Base-by-base conservation (phyloP, 208 protist species). In the Acanthamoeba castellanii region DNA sequence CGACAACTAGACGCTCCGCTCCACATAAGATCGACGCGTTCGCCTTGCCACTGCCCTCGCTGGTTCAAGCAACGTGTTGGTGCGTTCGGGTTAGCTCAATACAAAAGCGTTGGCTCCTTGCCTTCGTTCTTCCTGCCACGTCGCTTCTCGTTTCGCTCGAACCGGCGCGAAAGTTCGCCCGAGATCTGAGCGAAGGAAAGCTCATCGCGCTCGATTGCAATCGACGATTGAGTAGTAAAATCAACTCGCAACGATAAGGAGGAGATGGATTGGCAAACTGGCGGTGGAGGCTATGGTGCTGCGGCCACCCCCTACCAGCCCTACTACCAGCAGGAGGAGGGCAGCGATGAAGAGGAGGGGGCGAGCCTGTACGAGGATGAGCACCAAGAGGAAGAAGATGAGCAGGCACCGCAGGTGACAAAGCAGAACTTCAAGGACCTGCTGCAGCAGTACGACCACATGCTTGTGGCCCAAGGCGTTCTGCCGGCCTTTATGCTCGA, bases 401-500 rank as follows among this genome's bases (percentile, higher is more conserved):
- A 70, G 57, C n/a, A 76, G 34, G 52, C 42, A 22, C 57, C 32
- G 8, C 87, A 70, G 22, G 59, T 74, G 4, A 92, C 87, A 27
- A 70, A 78, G 66, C 18, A 92, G n/a, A 78, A 92, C 61, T 92
- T 92, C 45, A 78, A 92, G 30, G 87, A 92, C 45, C 22, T 92
- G 52, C 66, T 92, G 87, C 57, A 78, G 37, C 57, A 92, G 45
- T 92, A 92, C 34, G 87, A 92, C 37, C 55, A 92, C 8, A 76
- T 92, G 66, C 45, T 92, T 1, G 87, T 92, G 52, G 37, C 87
- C 6, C 87, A 92, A 37, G 87, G 87, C 18, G 87, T 92, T 16
- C 59, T 92, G 61, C 87, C 87, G 16, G 87, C 59, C 59, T 92
- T 92, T n/a, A 92, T 92, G 87, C 50, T 88, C 30, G 87, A 70